A percentile compares a stretch with the other conserved stretches of the same genome.
Evolutionary conservation across 176 grass and related monocot genomes (phyloP).

Genomic region (Rhynchospora breviuscula): DNA sequence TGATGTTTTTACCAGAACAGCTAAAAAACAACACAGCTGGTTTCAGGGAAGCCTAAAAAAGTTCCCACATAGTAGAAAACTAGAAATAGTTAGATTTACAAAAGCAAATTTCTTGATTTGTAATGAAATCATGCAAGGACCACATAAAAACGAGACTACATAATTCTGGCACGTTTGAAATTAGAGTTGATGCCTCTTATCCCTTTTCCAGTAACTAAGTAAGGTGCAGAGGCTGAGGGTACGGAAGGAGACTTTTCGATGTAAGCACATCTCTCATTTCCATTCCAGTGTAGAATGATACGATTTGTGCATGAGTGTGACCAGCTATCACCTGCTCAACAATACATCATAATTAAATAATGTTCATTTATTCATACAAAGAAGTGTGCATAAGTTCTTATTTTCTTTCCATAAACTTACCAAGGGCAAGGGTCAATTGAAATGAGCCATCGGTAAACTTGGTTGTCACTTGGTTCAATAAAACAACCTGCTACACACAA

Average conservation of each 20-base stretch:
- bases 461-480: conserved; percentile 95
- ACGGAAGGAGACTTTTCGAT: conserved; percentile 90
- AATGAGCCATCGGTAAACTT: conserved; percentile 89
- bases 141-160: background rate
- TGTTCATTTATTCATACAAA: background rate
- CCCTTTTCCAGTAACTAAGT: conserved; percentile 65
- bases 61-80: background rate
- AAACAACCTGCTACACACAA: conserved; percentile 59
- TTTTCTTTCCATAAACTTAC: conserved; percentile 28
- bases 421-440: conserved; percentile 88
- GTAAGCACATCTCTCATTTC: conserved; percentile 53
- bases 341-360: background rate
- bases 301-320: conserved; percentile 85
- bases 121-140: background rate
- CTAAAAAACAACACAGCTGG: background rate
- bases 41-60: background rate
- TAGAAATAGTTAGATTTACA: background rate
- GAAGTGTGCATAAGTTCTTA: background rate
- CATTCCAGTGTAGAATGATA: conserved; percentile 82
- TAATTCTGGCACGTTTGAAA: conserved; percentile 15
- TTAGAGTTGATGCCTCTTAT: conserved; percentile 33
- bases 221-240: conserved; percentile 66
- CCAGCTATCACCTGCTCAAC: conserved; percentile 79
- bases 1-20: background rate
- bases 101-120: background rate